These are phyloP conservation scores for Aureobasidium namibiae DNA, from an alignment of 2,329 filamentous ascomycete species.

Conservation along the genomic window DNA sequence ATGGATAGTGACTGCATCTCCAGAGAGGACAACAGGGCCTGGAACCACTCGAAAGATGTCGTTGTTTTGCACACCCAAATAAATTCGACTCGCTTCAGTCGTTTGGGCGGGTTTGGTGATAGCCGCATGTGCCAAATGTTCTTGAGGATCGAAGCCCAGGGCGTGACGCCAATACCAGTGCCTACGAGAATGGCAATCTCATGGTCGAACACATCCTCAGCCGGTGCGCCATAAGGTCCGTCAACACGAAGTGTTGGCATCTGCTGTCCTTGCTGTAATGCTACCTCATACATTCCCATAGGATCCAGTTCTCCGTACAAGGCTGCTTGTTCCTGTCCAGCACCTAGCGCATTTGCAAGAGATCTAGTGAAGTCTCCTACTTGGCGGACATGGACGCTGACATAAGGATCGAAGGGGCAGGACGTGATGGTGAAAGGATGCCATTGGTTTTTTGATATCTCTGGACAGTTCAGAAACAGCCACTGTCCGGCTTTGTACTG, in stretches of 20 bases:
- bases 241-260: conserved; percentile 90
- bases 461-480: conserved; percentile 91
- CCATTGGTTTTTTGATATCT: conserved; percentile 86
- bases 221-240: conserved; percentile 91
- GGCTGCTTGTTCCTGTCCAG: conserved; percentile 76
- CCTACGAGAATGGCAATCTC: conserved; percentile 81
- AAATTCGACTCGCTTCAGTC: conserved; percentile 91
- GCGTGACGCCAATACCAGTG: conserved; percentile 79
- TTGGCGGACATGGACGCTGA: conserved; percentile 90
- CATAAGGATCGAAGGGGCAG: conserved; percentile 89
- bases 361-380: conserved; percentile 91
- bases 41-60: conserved; percentile 97
- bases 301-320: conserved; percentile 86
- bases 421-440: conserved; percentile 99
- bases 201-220: conserved; percentile 94
- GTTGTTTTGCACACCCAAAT: conserved; percentile 98
- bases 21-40: conserved; percentile 81
- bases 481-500: conserved; percentile 97
- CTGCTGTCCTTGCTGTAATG: conserved; percentile 81
- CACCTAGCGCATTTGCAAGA: conserved; percentile 94
- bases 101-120: conserved; percentile 76
- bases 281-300: conserved; percentile 96
- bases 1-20: conserved; percentile 74
- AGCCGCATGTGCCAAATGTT: conserved; percentile 97
- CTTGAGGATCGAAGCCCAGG: conserved; percentile 82